A percentile compares a stretch with the other conserved stretches of the same genome.
Conservation (phyloP, 2,329 filamentous ascomycete genomes). For the Tolypocladium ovalisporum region DNA sequence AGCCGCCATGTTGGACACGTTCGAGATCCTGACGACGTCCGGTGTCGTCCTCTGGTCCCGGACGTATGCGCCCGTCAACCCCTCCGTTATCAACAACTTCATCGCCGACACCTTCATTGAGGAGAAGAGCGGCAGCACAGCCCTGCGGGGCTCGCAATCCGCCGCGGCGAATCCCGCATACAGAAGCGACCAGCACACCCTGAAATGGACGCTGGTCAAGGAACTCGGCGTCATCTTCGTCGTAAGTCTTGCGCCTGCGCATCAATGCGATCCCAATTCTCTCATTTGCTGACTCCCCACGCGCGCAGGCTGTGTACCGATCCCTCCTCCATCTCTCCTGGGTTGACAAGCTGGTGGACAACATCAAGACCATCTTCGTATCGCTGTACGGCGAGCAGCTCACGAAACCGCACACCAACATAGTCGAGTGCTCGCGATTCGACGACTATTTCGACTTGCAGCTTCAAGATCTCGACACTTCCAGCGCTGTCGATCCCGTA, state of each 20-base stretch:
- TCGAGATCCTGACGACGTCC: slow-evolving; percentile 91
- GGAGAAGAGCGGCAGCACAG: slow-evolving; percentile 60
- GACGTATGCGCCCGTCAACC: slow-evolving; percentile 68
- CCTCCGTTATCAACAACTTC: slow-evolving; percentile 82
- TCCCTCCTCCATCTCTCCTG: slow-evolving; percentile 90
- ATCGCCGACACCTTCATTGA: slow-evolving; percentile 98
- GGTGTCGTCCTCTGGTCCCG: slow-evolving; percentile 96
- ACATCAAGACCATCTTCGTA: slow-evolving; percentile 85
- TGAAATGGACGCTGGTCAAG: slow-evolving; percentile 90
- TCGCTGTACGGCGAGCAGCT: slow-evolving; percentile 84
- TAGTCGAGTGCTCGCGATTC: slow-evolving; percentile 70
- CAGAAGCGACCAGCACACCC: slow-evolving; percentile 82
- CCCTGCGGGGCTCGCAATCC: slow-evolving; percentile 47
- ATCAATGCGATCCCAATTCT: not conserved
- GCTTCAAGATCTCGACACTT: slow-evolving; percentile 65
- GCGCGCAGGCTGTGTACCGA: slow-evolving; percentile 77
- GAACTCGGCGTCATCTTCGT: slow-evolving; percentile 94
- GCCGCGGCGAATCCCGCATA: slow-evolving; percentile 61
- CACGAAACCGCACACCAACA: slow-evolving; percentile 66
- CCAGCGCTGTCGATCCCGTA: slow-evolving; percentile 22
- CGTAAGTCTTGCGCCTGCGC: slow-evolving; percentile 31
- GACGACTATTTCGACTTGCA: slow-evolving; percentile 94
- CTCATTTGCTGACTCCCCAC: not conserved
- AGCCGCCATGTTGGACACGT: slow-evolving; percentile 75
- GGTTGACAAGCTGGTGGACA: slow-evolving; percentile 94